A percentile compares a stretch with the other conserved stretches of the same genome.
Conservation (phyloP, 2,329 filamentous ascomycete genomes). For the Gnomoniopsis sp. region DNA sequence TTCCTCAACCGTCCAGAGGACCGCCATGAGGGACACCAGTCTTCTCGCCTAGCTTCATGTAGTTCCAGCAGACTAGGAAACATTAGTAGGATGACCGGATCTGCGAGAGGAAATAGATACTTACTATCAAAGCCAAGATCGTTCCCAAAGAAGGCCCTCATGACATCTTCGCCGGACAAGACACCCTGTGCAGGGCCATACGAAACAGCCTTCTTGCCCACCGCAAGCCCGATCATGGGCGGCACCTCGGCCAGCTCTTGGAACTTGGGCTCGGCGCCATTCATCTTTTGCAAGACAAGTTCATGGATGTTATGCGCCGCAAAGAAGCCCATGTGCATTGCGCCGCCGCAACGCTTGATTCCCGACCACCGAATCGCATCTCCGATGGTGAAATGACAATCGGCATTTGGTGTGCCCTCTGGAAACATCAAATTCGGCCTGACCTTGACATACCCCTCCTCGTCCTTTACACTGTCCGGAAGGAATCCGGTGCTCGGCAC, state of each 20-base stretch:
- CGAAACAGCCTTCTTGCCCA: conserved; percentile 66
- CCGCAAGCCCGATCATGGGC: conserved; percentile 67
- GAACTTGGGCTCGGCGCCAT: conserved; percentile 40
- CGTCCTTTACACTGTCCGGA: conserved; percentile 54
- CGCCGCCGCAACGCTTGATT: conserved; percentile 75
- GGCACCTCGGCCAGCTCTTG: conserved; percentile 51
- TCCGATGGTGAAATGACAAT: conserved; percentile 64
- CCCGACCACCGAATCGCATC: conserved; percentile 70
- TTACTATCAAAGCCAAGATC: conserved; percentile 64
- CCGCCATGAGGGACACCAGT: conserved; percentile 1
- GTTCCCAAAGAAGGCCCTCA: conserved; percentile 62
- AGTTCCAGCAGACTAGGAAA: conserved; percentile 51
- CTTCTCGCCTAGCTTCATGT: conserved; percentile 42
- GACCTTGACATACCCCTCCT: conserved; percentile 65
- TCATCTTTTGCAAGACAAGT: conserved; percentile 46
- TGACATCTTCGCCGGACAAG: conserved; percentile 58
- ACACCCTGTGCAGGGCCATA: conserved; percentile 58
- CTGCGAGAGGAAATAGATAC: conserved; percentile 27
- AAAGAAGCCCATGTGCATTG: conserved; percentile 70
- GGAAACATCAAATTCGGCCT: conserved; percentile 54
- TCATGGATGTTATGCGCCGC: conserved; percentile 67
- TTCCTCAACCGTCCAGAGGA: not conserved
- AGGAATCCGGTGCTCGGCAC: conserved; percentile 62
- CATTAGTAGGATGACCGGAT: conserved; percentile 12
- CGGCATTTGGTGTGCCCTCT: conserved; percentile 50